These are phyloP conservation scores for Eimeria necatrix DNA, from an alignment of 169 alveolate species.

Conservation along the genomic window DNA sequence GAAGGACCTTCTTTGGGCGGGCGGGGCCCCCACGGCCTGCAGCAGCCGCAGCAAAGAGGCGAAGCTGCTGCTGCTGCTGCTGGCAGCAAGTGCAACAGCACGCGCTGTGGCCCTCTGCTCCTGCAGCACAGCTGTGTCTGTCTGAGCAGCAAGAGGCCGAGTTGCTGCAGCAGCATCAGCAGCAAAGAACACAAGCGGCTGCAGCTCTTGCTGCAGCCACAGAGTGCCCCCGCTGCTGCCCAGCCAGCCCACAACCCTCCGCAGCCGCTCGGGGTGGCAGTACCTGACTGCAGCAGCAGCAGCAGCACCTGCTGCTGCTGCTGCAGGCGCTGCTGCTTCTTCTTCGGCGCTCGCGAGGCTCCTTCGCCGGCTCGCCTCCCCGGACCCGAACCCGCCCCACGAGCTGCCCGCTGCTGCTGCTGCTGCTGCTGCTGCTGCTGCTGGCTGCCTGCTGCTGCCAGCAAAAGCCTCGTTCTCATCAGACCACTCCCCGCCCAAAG, in stretches of 20 bases:
- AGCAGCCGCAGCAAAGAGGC: not conserved
- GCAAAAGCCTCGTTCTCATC: not conserved
- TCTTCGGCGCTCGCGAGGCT: not conserved
- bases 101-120: slow-evolving; percentile 20
- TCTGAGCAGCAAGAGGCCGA: not conserved
- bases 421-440: slow-evolving; percentile 13
- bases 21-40: slow-evolving; percentile 34
- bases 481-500: not conserved
- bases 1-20: not conserved
- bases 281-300: not conserved
- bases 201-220: slow-evolving; percentile 18
- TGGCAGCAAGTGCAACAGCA: slow-evolving; percentile 39
- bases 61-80: slow-evolving; percentile 39
- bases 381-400: not conserved
- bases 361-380: not conserved
- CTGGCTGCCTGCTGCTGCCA: not conserved
- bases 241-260: slow-evolving; percentile 25
- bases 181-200: not conserved
- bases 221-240: slow-evolving; percentile 22
- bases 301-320: not conserved
- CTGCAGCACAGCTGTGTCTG: not conserved
- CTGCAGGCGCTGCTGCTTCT: not conserved
- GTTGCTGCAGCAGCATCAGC: not conserved
- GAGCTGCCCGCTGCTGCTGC: not conserved
- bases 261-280: slow-evolving; percentile 28